Evolutionary conservation across 495 filamentous ascomycete genomes (phyloP).

Genomic region (Penicillium chermesinum): DNA sequence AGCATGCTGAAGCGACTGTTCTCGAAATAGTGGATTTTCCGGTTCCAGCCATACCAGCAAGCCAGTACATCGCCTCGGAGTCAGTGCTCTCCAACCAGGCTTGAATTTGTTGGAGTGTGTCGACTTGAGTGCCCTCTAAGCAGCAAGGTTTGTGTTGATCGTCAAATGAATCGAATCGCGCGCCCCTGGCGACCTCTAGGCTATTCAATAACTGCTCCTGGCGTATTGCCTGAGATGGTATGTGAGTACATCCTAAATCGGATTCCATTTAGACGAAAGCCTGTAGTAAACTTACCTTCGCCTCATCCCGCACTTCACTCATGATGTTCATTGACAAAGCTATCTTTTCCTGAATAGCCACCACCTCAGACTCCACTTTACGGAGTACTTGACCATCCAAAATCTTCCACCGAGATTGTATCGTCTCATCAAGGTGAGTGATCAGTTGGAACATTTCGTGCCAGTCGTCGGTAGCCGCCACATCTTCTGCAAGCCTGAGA

Average conservation of each 20-base stretch:
- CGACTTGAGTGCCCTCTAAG: not conserved
- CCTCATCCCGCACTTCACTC: not conserved
- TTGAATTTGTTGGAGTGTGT: not conserved
- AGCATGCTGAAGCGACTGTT: not conserved
- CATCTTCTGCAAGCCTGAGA: not conserved
- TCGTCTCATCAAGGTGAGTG: not conserved
- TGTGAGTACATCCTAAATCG: no score
- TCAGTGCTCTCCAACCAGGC: not conserved
- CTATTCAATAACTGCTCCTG: not conserved
- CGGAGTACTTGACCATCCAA: not conserved
- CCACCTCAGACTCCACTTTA: not conserved
- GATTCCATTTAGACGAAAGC: no score
- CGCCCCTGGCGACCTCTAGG: not conserved
- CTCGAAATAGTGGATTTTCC: conserved; percentile 2
- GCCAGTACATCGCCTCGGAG: not conserved
- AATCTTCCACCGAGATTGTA: not conserved
- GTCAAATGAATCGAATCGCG: conserved; percentile 1
- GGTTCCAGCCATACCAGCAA: not conserved
- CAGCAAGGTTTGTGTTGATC: not conserved
- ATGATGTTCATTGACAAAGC: not conserved
- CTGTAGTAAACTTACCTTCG: not conserved
- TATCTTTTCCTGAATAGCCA: not conserved
- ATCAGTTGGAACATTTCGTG: not conserved
- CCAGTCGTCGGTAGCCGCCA: not conserved
- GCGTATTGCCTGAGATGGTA: not conserved